Evolutionary conservation across 768 basidiomycete species (phyloP).

Genomic region (Leucocoprinus birnbaumii): DNA sequence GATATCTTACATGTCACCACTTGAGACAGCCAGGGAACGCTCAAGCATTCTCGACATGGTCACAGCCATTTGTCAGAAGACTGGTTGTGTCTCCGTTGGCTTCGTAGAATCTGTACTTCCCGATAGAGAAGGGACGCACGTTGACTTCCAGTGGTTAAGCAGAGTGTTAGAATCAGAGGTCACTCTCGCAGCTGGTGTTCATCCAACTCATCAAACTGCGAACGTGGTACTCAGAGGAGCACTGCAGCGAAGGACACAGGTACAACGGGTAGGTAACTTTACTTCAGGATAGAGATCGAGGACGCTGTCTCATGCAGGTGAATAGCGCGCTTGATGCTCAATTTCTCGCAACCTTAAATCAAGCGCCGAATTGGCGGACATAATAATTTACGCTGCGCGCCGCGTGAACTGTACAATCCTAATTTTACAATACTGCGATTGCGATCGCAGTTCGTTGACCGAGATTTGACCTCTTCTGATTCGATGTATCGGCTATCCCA

Average conservation of each 20-base stretch:
- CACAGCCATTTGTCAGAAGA: slow-evolving; percentile 3
- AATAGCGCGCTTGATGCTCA: background rate
- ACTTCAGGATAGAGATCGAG: no score
- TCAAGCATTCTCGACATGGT: slow-evolving; percentile 4
- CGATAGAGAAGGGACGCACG: background rate
- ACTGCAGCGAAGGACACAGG: background rate
- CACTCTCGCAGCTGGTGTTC: background rate
- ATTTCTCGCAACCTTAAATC: no score
- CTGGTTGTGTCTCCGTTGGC: background rate
- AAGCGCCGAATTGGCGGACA: no score
- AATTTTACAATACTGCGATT: no score
- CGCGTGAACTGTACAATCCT: no score
- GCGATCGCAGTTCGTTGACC: no score
- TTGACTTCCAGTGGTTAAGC: slow-evolving; percentile 2
- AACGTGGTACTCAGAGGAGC: background rate
- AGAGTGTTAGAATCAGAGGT: background rate
- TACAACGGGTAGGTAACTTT: background rate
- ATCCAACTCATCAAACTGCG: slow-evolving; percentile 4
- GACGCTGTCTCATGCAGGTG: background rate
- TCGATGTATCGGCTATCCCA: no score
- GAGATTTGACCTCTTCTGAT: no score
- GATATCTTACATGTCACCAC: background rate
- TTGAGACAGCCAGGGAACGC: background rate
- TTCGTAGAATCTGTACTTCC: background rate
- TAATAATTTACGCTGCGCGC: no score